Percentiles rank a stretch among this genome's conserved stretches.
These are phyloP conservation scores for Fimicolochytrium jonesii DNA, from an alignment of 192 early-diverging fungal species.

Conservation along the genomic window DNA sequence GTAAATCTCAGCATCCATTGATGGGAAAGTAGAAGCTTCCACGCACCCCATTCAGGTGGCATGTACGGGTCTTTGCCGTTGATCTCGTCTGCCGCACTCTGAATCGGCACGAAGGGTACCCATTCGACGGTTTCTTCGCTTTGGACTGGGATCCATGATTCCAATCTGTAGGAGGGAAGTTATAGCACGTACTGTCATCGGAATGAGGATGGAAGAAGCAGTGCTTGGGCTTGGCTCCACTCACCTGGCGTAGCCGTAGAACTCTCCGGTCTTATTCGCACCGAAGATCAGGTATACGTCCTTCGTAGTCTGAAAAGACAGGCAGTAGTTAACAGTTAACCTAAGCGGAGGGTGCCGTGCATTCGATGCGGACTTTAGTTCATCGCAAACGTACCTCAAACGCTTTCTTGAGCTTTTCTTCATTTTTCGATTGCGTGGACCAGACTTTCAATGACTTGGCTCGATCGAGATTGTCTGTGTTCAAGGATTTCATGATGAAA, in stretches of 20 bases:
- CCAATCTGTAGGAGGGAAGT: slow-evolving; percentile 9
- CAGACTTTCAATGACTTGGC: slow-evolving; percentile 2
- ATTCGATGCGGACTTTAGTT: too few relatives aligned
- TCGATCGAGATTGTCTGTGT: slow-evolving; percentile 18
- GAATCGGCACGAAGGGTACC: slow-evolving; percentile 10
- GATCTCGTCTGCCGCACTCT: too few relatives aligned
- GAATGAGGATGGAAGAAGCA: background rate
- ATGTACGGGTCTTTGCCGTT: too few relatives aligned
- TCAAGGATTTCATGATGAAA: slow-evolving; percentile 31
- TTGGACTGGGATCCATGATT: slow-evolving; percentile 19
- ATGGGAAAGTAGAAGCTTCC: too few relatives aligned
- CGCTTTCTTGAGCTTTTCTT: slow-evolving; percentile 19
- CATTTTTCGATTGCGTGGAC: slow-evolving; percentile 32
- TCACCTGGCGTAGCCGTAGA: slow-evolving; percentile 24
- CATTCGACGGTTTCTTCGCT: background rate
- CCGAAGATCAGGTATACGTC: slow-evolving; percentile 32
- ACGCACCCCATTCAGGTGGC: too few relatives aligned
- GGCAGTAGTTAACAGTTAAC: background rate
- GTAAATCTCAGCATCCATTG: too few relatives aligned
- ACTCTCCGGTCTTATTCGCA: slow-evolving; percentile 26
- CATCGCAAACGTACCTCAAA: slow-evolving; percentile 20
- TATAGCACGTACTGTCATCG: background rate
- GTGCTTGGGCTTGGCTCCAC: background rate
- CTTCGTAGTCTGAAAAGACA: slow-evolving; percentile 9
- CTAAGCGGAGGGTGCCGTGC: too few relatives aligned